Base-by-base conservation (phyloP, 257 asterid genomes). In the Plantago ovata region DNA sequence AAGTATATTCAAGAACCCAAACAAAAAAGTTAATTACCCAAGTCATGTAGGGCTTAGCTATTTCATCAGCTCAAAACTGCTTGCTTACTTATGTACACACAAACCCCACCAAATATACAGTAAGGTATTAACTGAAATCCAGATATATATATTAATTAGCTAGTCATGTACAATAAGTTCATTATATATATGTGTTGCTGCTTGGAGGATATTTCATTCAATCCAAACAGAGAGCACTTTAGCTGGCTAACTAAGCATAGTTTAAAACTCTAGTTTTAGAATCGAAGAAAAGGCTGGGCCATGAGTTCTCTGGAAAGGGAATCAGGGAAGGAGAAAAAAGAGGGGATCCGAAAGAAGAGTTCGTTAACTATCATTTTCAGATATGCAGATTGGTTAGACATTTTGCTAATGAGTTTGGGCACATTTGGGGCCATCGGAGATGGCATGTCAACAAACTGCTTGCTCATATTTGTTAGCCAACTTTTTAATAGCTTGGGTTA, bases 381-480 rank as follows among this genome's bases (percentile, higher is more conserved):
- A 81, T 86, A 75, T 68, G 94, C 95, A 12, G 92, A 86, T 60
- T 20, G 81, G 78, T 42, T 66, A 28, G 97, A 89, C 72, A 64
- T 86, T 58, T 40, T 78, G 65, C 85, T 89, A 4, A 82, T 86
- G 95, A 38, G 68, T 28, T 69, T 89, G 71, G 95, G 97, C 13
- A 84, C 97, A n/a, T 16, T 89, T 53, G 97, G 97, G 58, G 95
- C 95, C 60, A 73, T 89, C n/a, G 97, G 97, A 51, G 97, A 89
- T 75, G 97, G 97, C 53, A 41, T 84, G 62, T 84, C 95, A 11
- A 82, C 94, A 14, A 89, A 89, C 44, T 86, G 95, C 70, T 67
- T 89, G 33, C 76, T 89, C 54, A 55, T 89, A 12, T 86, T 67
- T 53, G 84, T 84, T 60, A 78, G 77, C 62, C 85, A 75, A 45